A percentile compares a stretch with the other conserved stretches of the same genome.
phyloP scores from a whole-genome alignment of 169 alveolate species.

The Theileria sp. region DNA sequence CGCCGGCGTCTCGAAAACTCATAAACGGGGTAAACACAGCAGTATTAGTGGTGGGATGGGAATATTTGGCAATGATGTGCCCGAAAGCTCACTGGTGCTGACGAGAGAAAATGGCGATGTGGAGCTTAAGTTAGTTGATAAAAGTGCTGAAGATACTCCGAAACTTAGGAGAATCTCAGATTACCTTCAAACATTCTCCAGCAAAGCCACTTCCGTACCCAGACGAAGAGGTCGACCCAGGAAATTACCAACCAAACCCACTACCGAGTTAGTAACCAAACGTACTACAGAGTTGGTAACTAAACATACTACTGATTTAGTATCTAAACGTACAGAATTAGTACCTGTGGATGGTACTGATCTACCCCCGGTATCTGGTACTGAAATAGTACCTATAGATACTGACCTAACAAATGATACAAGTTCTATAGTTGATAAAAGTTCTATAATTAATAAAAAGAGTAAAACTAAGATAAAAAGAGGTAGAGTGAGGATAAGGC shows the following conservation, averaged over 20 bases:
- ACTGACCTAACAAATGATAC: no score
- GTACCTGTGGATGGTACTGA: not conserved
- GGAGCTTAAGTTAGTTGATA: conserved; percentile 37
- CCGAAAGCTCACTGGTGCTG: conserved; percentile 51
- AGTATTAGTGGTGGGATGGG: not conserved
- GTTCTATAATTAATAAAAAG: no score
- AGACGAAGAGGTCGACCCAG: not conserved
- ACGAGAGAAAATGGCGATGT: conserved; percentile 45
- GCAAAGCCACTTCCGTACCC: not conserved
- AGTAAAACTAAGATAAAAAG: not conserved
- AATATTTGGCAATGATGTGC: conserved; percentile 3
- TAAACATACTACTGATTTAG: not conserved
- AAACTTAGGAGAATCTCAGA: conserved; percentile 8
- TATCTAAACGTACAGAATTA: not conserved
- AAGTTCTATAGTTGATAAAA: no score
- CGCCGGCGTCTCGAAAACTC: conserved; percentile 37
- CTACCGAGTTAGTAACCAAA: not conserved
- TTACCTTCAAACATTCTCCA: not conserved
- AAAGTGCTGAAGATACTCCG: conserved; percentile 3
- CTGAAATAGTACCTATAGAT: not conserved
- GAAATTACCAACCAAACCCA: not conserved
- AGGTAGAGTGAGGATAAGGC: not conserved
- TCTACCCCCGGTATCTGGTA: not conserved
- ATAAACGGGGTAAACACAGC: not conserved
- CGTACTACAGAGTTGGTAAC: not conserved